Base-by-base conservation (phyloP, 208 protist genomes). In the Acanthamoeba royreba region DNA sequence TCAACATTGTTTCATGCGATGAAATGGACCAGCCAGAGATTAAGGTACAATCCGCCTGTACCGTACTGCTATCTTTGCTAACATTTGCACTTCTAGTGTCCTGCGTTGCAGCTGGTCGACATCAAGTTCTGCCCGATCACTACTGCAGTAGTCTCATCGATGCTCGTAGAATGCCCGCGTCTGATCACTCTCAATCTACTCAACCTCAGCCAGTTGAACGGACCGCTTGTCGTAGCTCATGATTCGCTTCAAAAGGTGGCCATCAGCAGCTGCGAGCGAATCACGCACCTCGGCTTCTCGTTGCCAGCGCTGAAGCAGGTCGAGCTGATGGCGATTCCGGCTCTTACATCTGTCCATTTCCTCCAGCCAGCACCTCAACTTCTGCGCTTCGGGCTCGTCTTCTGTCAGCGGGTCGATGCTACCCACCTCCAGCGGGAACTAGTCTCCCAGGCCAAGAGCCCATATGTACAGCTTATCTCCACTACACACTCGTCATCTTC, bases 161-260 rank as follows among this genome's bases (percentile, higher is more conserved):
- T 55, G 45, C 25, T 86, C 40, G 42, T 28, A 25, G 47, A 86
- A 15, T 86, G 77, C 77, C 77, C 77, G 45, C 42, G 47, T 11
- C 42, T 86, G 38, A 86, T 86, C 77, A 86, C 77, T 11, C 47
- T 47, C 77, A 86, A 86, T 43, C 25, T 86, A 28, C 77, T 86
- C 45, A 55, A 55, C 77, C 42, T 47, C 28, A 33, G 28, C 42
- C 17, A 86, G 77, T 43, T 86, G n/a, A 43, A 9, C 77, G 77
- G 47, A 33, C 63, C 63, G 63, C 42, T 86, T 15, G 52, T 22
- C n/a, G 31, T 86, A 19, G 47, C 19, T 11, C 77, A 86, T 33
- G 45, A n/a, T 3, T 28, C 77, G n/a, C 45, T 86, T 15, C 77
- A 86, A 43, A 86, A 55, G 28, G 22, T 86, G 77, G 47, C 38